Base-by-base conservation (phyloP, 805 yeast genomes). In the Schwanniomyces yamadae region DNA sequence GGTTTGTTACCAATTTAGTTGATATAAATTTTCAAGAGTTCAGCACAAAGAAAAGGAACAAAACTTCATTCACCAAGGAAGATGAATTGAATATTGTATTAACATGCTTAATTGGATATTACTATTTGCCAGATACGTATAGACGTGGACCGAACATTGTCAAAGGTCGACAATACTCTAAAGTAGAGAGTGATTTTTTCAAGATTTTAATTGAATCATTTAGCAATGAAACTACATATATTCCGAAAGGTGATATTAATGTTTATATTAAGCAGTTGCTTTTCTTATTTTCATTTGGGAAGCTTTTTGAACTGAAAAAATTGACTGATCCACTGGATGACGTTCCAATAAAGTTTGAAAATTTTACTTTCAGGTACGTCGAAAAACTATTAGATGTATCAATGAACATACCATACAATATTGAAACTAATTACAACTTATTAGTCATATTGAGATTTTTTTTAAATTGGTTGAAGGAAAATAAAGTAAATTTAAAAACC, bases 401-500 rank as follows among this genome's bases (percentile, higher is more conserved):
- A 13, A n/a, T 38, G 4, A 27, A 33, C 8, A 10, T 26, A 3
- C 26, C 36, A 16, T 16, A 33, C 11, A 12, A 23, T 6, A 31
- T 25, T 5, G 22, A 6, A 12, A 23, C 27, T 10, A 12, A 23
- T 6, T 13, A 46, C 10, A 46, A 46, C 10, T 38, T 44, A 15
- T 44, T 58, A 18, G 39, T 48, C 7, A 24, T 41, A 14, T 26
- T 77, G 0, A 65, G 90, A 46, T 57, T 82, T 7, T 52, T 75
- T 28, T 61, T 76, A 16, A 71, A 75, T 37, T 82, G 86, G 86
- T 49, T 81, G 17, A 75, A 70, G 42, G 71, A 73, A 28, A 68
- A 77, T 37, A 71, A 69, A 40, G 45, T 62, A 9, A 23, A 36
- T 11, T 39, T 46, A 16, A 40, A 49, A 17, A 17, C 27, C 2